Evolutionary conservation across 1,284 basidiomycete genomes (phyloP).

Genomic region (Athelia sp.): DNA sequence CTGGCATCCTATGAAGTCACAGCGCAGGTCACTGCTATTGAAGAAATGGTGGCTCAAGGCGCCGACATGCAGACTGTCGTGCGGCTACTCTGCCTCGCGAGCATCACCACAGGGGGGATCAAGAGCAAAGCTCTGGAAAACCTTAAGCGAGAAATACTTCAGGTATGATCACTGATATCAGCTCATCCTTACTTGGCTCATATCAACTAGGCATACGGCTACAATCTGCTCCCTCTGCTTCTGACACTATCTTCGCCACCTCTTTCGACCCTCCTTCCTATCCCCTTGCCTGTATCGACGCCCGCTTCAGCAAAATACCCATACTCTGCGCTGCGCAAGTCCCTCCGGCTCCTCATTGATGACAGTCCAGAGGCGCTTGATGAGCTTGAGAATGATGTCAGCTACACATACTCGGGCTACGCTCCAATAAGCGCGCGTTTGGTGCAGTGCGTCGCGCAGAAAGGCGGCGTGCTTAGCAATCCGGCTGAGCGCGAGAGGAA

Average conservation of each 20-base stretch:
- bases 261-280: slow-evolving; percentile 62
- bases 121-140: slow-evolving; percentile 85
- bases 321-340: slow-evolving; percentile 73
- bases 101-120: slow-evolving; percentile 80
- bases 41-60: slow-evolving; percentile 84
- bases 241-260: slow-evolving; percentile 74
- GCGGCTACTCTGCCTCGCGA: slow-evolving; percentile 82
- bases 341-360: slow-evolving; percentile 89
- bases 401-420: slow-evolving; percentile 96
- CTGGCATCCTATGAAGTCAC: slow-evolving; percentile 84
- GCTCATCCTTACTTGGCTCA: slow-evolving; percentile 6
- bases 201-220: slow-evolving; percentile 77
- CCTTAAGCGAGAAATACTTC: slow-evolving; percentile 88
- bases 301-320: slow-evolving; percentile 58
- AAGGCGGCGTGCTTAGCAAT: slow-evolving; percentile 81
- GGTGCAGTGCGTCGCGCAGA: slow-evolving; percentile 90
- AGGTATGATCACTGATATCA: slow-evolving; percentile 42
- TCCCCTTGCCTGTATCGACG: slow-evolving; percentile 50
- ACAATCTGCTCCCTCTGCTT: slow-evolving; percentile 81
- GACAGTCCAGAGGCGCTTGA: slow-evolving; percentile 74
- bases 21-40: slow-evolving; percentile 75
- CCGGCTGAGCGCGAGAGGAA: slow-evolving; percentile 54
- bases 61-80: slow-evolving; percentile 75
- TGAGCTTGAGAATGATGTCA: slow-evolving; percentile 87
- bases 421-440: slow-evolving; percentile 90